Base-by-base conservation (phyloP, 192 early-diverging fungal species). In the Chytriomyces hyalinus region DNA sequence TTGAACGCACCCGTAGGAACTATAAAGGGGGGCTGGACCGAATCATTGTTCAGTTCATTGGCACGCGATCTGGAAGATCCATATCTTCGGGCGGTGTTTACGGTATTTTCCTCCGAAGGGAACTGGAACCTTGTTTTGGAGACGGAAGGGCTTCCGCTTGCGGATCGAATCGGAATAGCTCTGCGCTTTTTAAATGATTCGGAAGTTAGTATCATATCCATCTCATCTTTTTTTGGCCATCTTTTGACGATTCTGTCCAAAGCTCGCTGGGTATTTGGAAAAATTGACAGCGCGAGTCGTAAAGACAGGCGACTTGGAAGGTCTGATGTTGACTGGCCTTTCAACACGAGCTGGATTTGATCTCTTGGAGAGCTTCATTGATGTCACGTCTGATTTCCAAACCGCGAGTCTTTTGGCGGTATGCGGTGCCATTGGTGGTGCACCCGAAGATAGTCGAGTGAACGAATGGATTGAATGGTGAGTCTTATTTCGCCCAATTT, bases 331-430 rank as follows among this genome's bases (percentile, higher is more conserved):
- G 36, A 97, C 96, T 6, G 97, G 97, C 13, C 76, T 96, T 49
- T 84, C 85, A 28, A 61, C 70, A 9, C 76, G 80, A 6, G 92
- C 93, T 4, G 72, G 72, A 9, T 83, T 95, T 9, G 86, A 90
- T 44, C 78, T 98, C 60, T 84, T 98, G 75, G 90, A 93, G 65
- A 83, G 84, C 46, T 95, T 93, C 77, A 86, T 98, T 8, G 91
- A 99, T 84, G 76, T 78, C 44, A 95, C 94, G 2, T 93, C 93
- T 1, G 97, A 99, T 77, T 88, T 97, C 62, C 97, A 99, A 82
- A 97, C 94, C 4, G 95, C 92, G 2, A 82, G 49, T 20, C 45
- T 61, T 6, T 57, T 28, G 26, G 59, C 53, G 48, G 20, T 28
- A 15, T n/a, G 49, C 28, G n/a, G 8, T n/a, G 49, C 36, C 4